Evolutionary conservation across 306 rosid genomes (phyloP).

Genomic region (Cyamopsis tetragonoloba): DNA sequence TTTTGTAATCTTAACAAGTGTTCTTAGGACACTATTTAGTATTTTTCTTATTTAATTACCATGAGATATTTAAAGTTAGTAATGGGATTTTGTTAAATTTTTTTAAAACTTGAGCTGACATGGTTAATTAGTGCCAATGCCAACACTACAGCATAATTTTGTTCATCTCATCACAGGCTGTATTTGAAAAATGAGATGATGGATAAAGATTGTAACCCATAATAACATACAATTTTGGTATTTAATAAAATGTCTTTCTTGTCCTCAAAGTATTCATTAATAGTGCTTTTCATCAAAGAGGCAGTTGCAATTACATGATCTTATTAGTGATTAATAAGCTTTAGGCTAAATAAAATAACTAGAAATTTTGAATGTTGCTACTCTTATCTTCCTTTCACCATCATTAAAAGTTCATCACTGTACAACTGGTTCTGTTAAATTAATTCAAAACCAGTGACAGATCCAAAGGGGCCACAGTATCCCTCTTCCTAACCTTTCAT

Average conservation of each 20-base stretch:
- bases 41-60: too few species aligned
- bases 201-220: constrained; percentile 6
- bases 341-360: constrained; percentile 29
- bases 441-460: background rate
- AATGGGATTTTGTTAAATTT: background rate
- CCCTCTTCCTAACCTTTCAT: background rate
- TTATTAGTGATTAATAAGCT: constrained; percentile 22
- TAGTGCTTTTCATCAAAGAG: constrained; percentile 23
- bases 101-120: constrained; percentile 6
- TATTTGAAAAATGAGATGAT: constrained; percentile 18
- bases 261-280: constrained; percentile 48
- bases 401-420: constrained; percentile 37
- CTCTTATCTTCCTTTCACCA: constrained; percentile 28
- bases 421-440: constrained; percentile 11
- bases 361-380: constrained; percentile 13
- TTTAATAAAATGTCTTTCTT: constrained; percentile 35
- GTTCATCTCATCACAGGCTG: constrained; percentile 26
- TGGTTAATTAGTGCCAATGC: constrained; percentile 13
- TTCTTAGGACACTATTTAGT: too few species aligned
- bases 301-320: background rate
- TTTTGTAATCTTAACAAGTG: too few species aligned
- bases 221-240: constrained; percentile 2
- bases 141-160: constrained; percentile 27
- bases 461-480: background rate
- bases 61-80: too few species aligned